These are phyloP conservation scores for Aspergillus ustus DNA, from an alignment of 2,329 filamentous ascomycete species.

Conservation along the genomic window DNA sequence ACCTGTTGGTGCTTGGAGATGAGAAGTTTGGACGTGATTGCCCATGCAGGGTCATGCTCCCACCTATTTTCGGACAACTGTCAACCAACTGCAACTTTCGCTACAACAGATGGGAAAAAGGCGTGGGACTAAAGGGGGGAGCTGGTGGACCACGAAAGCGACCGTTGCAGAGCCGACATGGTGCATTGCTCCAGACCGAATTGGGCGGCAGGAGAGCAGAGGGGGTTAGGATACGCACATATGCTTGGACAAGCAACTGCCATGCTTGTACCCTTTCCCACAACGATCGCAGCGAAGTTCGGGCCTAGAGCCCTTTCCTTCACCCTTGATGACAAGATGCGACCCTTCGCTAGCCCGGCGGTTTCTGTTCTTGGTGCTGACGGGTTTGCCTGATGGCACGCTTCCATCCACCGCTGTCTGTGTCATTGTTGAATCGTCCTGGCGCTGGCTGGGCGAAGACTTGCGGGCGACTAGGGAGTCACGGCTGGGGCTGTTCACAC, in stretches of 20 bases:
- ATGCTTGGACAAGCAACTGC: conserved; percentile 99
- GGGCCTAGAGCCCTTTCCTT: conserved; percentile 75
- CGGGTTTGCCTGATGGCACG: conserved; percentile 52
- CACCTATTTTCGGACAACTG: conserved; percentile 68
- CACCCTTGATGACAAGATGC: conserved; percentile 72
- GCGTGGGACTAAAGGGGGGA: conserved; percentile 36
- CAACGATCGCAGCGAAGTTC: conserved; percentile 97
- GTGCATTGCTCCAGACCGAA: conserved; percentile 46
- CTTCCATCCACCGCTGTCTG: conserved; percentile 50
- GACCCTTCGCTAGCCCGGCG: conserved; percentile 83
- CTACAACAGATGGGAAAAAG: conserved; percentile 29
- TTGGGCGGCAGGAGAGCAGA: conserved; percentile 51
- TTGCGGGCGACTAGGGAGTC: conserved; percentile 43
- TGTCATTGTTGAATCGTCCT: conserved; percentile 24
- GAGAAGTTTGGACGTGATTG: conserved; percentile 92
- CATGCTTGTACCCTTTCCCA: conserved; percentile 99
- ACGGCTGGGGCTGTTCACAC: conserved; percentile 42
- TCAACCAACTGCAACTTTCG: conserved; percentile 42
- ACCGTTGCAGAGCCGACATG: conserved; percentile 45
- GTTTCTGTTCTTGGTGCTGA: conserved; percentile 58
- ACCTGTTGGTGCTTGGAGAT: conserved; percentile 99
- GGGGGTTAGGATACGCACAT: conserved; percentile 79
- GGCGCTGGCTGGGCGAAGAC: conserved; percentile 40
- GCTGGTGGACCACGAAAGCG: conserved; percentile 43
- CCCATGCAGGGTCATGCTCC: conserved; percentile 99